Base-by-base conservation (phyloP, 441 rosid species). In the Rhodomyrtus psidioides region DNA sequence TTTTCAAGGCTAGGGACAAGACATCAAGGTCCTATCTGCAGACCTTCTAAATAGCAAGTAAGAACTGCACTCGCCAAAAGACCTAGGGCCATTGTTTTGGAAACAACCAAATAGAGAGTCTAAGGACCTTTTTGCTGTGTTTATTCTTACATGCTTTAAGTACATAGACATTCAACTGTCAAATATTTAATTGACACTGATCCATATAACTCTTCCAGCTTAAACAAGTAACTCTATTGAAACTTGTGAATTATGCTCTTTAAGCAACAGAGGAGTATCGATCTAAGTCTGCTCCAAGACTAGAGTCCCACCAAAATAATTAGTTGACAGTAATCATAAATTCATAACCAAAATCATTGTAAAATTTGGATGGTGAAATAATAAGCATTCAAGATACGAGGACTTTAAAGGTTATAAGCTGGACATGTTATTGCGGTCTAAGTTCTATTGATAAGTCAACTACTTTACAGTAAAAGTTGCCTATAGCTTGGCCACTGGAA, bases 381-480 rank as follows among this genome's bases (percentile, higher is more conserved):
- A 70, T 5, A 34, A 39, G 5, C 79, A 39, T 70, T 19, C 49
- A 70, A 9, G 49, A 23, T 8, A 21, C 0, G 0, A 70, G 49
- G 79, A 30, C 3, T 39, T 19, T 12, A 8, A 70, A 7, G 79
- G n/a, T 1, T 5, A 70, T 5, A 21, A 5, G 12, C 2, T 6
- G 0, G 7, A 70, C 1, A 1, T 6, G n/a, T 39, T 21, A 70
- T 10, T 0, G 8, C 2, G 0, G 4, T 65, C 79, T 19, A 34
- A 19, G 7, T 30, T 65, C 7, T 0, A 34, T 4, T 21, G 46
- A 65, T 65, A 65, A 46, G 8, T 65, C 26, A 65, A 34, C 1
- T 17, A 34, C n/a, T 65, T 65, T 21, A 34, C n/a, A 2, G 8
- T 34, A 65, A 34, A 26, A 34, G 49, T 65, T 65, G 14, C n/a